Evolutionary conservation across 805 yeast species (phyloP).

Genomic region (Debaryomyces maramus): DNA sequence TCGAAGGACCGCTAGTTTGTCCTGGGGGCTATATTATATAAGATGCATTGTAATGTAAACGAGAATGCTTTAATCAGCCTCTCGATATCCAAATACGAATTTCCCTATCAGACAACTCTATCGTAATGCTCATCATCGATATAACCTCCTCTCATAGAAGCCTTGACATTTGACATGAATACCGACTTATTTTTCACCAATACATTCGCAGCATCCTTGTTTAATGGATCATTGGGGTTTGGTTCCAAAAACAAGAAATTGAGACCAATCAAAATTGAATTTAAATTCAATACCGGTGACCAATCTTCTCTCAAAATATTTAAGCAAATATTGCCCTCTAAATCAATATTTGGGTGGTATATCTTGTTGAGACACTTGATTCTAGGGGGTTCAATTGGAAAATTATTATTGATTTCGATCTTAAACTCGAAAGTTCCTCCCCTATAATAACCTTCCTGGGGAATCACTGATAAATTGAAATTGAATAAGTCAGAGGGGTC

Average conservation of each 20-base stretch:
- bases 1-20: too few species aligned
- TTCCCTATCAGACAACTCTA: slow-evolving; percentile 39
- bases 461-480: slow-evolving; percentile 56
- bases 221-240: slow-evolving; percentile 88
- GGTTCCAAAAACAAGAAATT: slow-evolving; percentile 87
- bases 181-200: slow-evolving; percentile 34
- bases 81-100: too few species aligned
- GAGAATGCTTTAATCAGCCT: too few species aligned
- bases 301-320: slow-evolving; percentile 93
- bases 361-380: slow-evolving; percentile 69
- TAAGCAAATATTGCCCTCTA: slow-evolving; percentile 86
- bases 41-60: too few species aligned
- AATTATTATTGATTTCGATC: slow-evolving; percentile 65
- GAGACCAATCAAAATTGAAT: slow-evolving; percentile 79
- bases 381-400: slow-evolving; percentile 92
- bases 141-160: slow-evolving; percentile 71
- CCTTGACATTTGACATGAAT: slow-evolving; percentile 58
- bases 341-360: slow-evolving; percentile 92
- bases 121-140: slow-evolving; percentile 64
- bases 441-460: slow-evolving; percentile 71
- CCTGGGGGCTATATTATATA: too few species aligned
- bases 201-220: slow-evolving; percentile 79
- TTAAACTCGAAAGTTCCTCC: slow-evolving; percentile 70
- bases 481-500: slow-evolving; percentile 59
- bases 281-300: slow-evolving; percentile 88